Evolutionary conservation across 2,329 filamentous ascomycete species (phyloP), one percentile per base, ranked within the genome.

Genomic region (Diaporthe batatas): DNA sequence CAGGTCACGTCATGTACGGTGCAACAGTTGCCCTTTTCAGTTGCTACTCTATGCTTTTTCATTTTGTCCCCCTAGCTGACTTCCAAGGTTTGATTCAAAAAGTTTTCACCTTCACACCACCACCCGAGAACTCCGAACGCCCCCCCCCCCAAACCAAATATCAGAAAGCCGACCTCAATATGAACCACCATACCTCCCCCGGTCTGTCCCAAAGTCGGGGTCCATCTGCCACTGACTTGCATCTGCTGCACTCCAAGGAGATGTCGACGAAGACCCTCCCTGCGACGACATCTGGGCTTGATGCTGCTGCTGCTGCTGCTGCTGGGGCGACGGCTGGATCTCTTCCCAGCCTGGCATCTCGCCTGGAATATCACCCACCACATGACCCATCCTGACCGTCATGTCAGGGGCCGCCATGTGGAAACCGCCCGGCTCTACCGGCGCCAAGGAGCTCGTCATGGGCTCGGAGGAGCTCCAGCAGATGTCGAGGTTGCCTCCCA

Each of bases 401-500:
- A 32, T 21, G 5, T 51, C 42, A 2, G 64, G 39, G 16, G 58
- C 23, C 6, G 64, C 23, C 34, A 39, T 25, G 6, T 70, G 58
- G 21, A 59, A 12, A 7, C 23, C 29, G 7, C 54, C 32, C 10
- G 54, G 32, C 8, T 70, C 39, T 54, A 71, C 7, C 14, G 67
- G 53, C 10, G 58, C 25, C 21, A 72, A 12, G 3, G 54, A 54
- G 36, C 55, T 51, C 18, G 42, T 14, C 44, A 55, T 36, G 34
- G n/a, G 36, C 14, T 57, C 64, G 25, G 55, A 10, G 12, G 64
- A 55, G 14, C n/a, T 57, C 42, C 58, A 44, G 16, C 58, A 44
- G 16, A 39, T 36, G n/a, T 59, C 62, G 16, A 49, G 12, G 2
- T 53, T 23, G 8, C 21, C 51, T 39, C n/a, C 32, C 21, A 51